These are phyloP conservation scores for Colletotrichum sp. DNA, from an alignment of 2,329 filamentous ascomycete genomes.

Conservation along the genomic window DNA sequence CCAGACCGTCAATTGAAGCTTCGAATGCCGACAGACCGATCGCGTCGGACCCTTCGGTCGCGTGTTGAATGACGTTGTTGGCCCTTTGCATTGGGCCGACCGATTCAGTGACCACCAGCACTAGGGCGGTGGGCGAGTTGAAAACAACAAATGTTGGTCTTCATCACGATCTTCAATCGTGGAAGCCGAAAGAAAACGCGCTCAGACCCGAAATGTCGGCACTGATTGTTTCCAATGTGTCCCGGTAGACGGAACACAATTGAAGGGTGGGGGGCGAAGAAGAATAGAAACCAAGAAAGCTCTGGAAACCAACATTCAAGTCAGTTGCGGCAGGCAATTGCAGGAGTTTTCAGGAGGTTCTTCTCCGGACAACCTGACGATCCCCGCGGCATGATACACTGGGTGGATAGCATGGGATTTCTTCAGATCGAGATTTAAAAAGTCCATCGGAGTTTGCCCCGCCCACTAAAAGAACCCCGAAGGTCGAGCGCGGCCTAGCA, in stretches of 20 bases:
- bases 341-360: not conserved
- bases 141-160: not conserved
- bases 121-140: not conserved
- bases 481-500: not conserved
- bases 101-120: not conserved
- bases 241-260: not conserved
- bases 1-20: not conserved
- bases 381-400: not conserved
- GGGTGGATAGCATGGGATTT: not conserved
- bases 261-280: not conserved
- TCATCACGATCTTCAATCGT: not conserved
- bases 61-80: not conserved
- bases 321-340: not conserved
- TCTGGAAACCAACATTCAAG: not conserved
- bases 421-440: slow-evolving; percentile 3
- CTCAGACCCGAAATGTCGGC: not conserved
- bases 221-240: not conserved
- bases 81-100: not conserved
- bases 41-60: not conserved
- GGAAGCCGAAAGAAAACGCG: not conserved
- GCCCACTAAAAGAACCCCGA: not conserved
- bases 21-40: not conserved
- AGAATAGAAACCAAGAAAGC: not conserved
- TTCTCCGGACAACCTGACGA: not conserved
- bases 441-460: slow-evolving; percentile 3